Conservation (phyloP, 768 basidiomycete species). For the Mycena maculata region DNA sequence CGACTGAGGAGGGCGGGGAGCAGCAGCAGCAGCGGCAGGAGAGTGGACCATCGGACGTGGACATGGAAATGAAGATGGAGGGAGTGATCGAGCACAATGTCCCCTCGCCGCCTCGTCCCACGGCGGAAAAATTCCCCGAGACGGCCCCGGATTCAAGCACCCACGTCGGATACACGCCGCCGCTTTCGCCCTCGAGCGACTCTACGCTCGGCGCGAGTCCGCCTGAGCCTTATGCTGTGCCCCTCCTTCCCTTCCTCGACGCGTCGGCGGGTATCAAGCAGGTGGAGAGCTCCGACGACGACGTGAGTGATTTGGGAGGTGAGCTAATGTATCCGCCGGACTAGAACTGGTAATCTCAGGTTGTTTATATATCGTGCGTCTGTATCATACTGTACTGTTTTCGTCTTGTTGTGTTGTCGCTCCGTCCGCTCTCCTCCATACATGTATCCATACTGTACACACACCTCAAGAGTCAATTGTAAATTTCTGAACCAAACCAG, state of each 20-base stretch:
- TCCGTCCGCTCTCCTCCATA: no score
- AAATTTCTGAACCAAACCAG: no score
- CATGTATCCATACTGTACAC: no score
- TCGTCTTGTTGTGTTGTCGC: no score
- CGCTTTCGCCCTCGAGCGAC: conserved; percentile 21
- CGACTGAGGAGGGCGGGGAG: no score
- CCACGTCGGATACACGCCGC: conserved; percentile 10
- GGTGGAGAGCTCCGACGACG: neutral
- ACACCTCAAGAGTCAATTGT: no score
- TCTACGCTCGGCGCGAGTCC: conserved; percentile 17
- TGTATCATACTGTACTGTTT: no score
- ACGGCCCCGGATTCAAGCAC: neutral
- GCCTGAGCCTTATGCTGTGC: neutral
- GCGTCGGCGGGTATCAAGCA: neutral
- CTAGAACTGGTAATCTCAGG: no score
- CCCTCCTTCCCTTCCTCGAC: neutral
- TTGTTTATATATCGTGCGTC: no score
- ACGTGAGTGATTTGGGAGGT: no score
- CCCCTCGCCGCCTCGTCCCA: neutral
- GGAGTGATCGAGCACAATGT: neutral
- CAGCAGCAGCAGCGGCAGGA: no score
- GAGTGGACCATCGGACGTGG: neutral
- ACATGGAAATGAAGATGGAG: neutral
- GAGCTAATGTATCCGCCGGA: no score
- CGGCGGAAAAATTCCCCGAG: neutral